Evolutionary conservation across 108 stramenopile species (phyloP), one percentile per base, ranked within the genome.

Genomic region (Fragilaria radians): DNA sequence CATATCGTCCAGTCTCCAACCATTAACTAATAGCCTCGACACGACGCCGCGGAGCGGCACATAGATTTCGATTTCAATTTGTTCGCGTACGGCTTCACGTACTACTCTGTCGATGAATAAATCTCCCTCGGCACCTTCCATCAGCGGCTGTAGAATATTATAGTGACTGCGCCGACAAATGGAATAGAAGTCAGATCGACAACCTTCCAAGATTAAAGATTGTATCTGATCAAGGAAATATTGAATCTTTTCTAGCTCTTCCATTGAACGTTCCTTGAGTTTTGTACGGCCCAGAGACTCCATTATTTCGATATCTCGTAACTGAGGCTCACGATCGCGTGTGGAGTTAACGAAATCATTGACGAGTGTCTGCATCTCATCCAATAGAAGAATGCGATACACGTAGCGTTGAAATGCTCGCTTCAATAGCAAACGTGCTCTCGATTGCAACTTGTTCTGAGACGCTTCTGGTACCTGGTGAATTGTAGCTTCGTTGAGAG

Each of bases 1-100:
- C 69, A 83, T 77, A 61, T 93, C 91, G 33, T 93, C 86, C 28
- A 89, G 83, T 0, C 82, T 63, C 82, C 83, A 93, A 19, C 82
- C 86, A 72, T 87, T 76, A 1, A 93, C 88, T 22, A 93, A 70
- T 48, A 79, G 68, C 26, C 79, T 68, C 7, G 91, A 93, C 33
- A 89, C 78, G 30, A 86, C 78, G 28, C 82, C 77, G 30, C 91
- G 67, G 31, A 89, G 64, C 26, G 91, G 85, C 32, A 93, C 84
- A 47, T 93, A 93, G 0, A 84, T 77, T 60, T 89, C 91, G 29
- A 93, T 80, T 68, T 93, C 91, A 21, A 86, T 66, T 59, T 93
- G 91, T 54, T 89, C 91, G 25, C 91, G 64, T 22, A 89, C 74
- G 4, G 84, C 86, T 42, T 93, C 86, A 48, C 82, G 79, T 3